phyloP scores from a whole-genome alignment of 2,329 filamentous ascomycete species.

The Nemania bipapillata region DNA sequence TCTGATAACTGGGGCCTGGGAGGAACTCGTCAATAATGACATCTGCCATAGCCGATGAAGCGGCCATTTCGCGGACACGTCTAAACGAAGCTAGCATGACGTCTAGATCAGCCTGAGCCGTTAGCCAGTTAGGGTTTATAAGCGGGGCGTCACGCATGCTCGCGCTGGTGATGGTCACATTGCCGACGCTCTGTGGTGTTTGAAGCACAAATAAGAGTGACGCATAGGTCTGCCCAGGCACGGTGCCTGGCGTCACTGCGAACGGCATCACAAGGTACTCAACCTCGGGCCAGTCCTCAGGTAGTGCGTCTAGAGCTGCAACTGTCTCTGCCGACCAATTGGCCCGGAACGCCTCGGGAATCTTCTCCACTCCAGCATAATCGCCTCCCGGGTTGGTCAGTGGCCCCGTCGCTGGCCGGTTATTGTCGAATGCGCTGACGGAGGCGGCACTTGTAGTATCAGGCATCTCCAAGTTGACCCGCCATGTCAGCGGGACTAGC shows the following conservation, averaged over 20 bases:
- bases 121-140: conserved; percentile 51
- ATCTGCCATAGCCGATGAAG: conserved; percentile 70
- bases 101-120: conserved; percentile 64
- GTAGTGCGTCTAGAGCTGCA: conserved; percentile 42
- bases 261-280: conserved; percentile 49
- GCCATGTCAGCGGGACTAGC: conserved; percentile 50
- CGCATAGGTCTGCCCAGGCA: conserved; percentile 45
- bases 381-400: conserved; percentile 45
- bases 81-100: conserved; percentile 72
- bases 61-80: conserved; percentile 69
- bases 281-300: conserved; percentile 53
- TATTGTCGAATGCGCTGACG: no score
- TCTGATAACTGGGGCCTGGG: conserved; percentile 66
- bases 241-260: no score
- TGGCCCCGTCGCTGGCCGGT: conserved; percentile 46
- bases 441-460: no score
- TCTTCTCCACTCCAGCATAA: conserved; percentile 50
- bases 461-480: conserved; percentile 44
- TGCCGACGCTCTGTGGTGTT: conserved; percentile 62
- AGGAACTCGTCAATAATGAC: conserved; percentile 73
- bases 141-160: conserved; percentile 46
- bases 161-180: conserved; percentile 70
- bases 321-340: conserved; percentile 40
- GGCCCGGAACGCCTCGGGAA: conserved; percentile 44
- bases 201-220: conserved; percentile 45